A percentile compares a stretch with the other conserved stretches of the same genome.
Conservation (phyloP, 2,329 filamentous ascomycete genomes). For the Cadophora gregata region DNA sequence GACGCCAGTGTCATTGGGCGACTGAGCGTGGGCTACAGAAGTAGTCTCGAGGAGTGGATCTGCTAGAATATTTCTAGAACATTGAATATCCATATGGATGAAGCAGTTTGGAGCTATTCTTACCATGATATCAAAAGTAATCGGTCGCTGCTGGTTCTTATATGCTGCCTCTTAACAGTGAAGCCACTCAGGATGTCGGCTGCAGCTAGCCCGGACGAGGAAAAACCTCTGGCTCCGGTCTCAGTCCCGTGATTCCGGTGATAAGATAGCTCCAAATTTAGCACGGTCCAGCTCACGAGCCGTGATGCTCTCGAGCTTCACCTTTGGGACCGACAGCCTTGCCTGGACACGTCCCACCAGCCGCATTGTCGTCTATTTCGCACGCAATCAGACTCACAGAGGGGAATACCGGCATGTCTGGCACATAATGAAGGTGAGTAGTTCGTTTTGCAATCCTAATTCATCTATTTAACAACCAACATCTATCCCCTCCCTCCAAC, state of each 20-base stretch:
- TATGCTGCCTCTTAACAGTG: neutral
- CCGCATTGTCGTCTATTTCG: neutral
- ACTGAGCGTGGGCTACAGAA: neutral
- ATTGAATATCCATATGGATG: neutral
- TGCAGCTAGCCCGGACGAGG: neutral
- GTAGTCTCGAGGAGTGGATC: neutral
- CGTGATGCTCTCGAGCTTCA: neutral
- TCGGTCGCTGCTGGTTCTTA: neutral
- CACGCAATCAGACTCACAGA: neutral
- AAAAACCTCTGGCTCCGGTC: neutral
- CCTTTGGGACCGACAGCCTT: slow-evolving; percentile 9
- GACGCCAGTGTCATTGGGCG: neutral
- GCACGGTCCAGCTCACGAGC: neutral
- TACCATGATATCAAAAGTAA: neutral
- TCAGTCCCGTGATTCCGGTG: neutral
- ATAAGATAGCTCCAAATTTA: neutral
- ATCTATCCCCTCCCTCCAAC: neutral
- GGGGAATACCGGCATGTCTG: neutral
- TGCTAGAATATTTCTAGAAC: slow-evolving; percentile 4
- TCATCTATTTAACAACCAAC: neutral
- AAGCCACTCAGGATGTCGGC: neutral
- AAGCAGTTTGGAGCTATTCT: neutral
- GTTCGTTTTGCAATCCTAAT: neutral
- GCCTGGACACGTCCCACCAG: neutral
- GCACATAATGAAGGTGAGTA: slow-evolving; percentile 14